A percentile compares a stretch with the other conserved stretches of the same genome.
phyloP scores from a whole-genome alignment of 371 early-diverging fungal species.

The Mortierella sp. region DNA sequence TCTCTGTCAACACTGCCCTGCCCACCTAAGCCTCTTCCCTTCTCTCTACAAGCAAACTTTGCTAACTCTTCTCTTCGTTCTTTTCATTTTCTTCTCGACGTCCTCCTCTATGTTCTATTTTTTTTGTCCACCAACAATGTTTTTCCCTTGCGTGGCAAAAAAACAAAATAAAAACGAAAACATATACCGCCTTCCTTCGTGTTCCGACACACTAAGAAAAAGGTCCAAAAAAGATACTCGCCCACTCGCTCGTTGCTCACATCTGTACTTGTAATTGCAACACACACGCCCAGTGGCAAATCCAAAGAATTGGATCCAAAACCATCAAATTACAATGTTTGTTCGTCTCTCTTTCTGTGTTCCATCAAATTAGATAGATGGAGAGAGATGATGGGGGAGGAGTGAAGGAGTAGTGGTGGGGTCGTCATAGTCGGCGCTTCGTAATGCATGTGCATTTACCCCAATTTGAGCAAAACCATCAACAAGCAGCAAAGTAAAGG shows the following conservation, averaged over 20 bases:
- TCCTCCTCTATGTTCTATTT: neutral
- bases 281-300: too few relatives aligned
- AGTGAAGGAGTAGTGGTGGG: neutral
- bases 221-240: too few relatives aligned
- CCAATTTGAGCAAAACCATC: slow-evolving; percentile 2
- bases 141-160: neutral
- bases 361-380: neutral
- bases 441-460: neutral
- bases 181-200: neutral
- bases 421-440: neutral
- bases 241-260: too few relatives aligned
- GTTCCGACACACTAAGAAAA: neutral
- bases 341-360: neutral
- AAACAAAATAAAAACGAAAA: too few relatives aligned
- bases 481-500: neutral
- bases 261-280: too few relatives aligned
- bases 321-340: neutral
- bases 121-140: neutral
- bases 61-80: too few relatives aligned
- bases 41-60: too few relatives aligned
- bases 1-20: too few relatives aligned
- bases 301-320: too few relatives aligned
- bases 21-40: too few relatives aligned
- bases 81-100: neutral
- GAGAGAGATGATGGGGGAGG: neutral